These are phyloP conservation scores for Chalciporus pseudorubinellus DNA, from an alignment of 768 basidiomycete genomes.

Conservation along the genomic window DNA sequence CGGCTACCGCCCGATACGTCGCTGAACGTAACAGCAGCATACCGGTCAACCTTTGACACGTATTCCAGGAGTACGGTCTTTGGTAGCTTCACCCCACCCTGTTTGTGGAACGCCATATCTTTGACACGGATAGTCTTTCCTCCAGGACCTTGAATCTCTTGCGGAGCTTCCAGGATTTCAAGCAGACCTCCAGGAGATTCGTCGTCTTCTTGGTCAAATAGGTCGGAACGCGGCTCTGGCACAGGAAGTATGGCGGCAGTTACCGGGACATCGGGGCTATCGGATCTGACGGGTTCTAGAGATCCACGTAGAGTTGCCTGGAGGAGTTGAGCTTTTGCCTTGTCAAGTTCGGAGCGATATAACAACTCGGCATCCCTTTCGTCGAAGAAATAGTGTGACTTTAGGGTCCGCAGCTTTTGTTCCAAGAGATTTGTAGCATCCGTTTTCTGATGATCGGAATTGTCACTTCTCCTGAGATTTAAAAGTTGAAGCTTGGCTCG, in stretches of 20 bases:
- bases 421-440: conserved; percentile 40
- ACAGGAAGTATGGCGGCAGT: background rate
- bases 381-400: conserved; percentile 69
- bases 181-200: conserved; percentile 62
- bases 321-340: conserved; percentile 44
- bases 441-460: conserved; percentile 24
- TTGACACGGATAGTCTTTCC: conserved; percentile 55
- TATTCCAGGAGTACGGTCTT: conserved; percentile 68
- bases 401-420: conserved; percentile 44
- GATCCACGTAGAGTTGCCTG: conserved; percentile 41
- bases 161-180: conserved; percentile 66
- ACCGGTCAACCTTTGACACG: conserved; percentile 66
- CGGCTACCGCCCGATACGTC: conserved; percentile 68
- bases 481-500: conserved; percentile 57
- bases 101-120: conserved; percentile 81
- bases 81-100: conserved; percentile 80
- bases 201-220: conserved; percentile 54
- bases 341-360: conserved; percentile 54
- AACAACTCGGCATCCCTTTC: conserved; percentile 58
- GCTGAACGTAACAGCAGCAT: conserved; percentile 70
- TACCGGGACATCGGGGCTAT: background rate
- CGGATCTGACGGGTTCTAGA: background rate
- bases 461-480: conserved; percentile 38
- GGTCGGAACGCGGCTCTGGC: conserved; percentile 32
- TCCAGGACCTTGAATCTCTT: conserved; percentile 51